Percentiles rank a stretch among this genome's conserved stretches.
Conservation (phyloP, 1,284 basidiomycete genomes). For the Trametes sp. region DNA sequence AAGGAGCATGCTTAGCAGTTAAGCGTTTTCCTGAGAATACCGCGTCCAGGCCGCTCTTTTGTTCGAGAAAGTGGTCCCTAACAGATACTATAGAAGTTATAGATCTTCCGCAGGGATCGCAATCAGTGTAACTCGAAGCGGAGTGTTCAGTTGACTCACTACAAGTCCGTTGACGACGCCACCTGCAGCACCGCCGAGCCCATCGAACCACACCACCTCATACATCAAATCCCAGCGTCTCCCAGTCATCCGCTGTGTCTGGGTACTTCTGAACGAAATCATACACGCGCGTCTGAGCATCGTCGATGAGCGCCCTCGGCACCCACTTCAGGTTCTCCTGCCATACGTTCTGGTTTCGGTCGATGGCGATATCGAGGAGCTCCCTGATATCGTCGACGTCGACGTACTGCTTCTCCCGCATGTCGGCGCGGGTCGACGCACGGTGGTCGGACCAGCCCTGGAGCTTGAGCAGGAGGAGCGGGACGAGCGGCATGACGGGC, state of each 20-base stretch:
- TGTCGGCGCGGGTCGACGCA: constrained; percentile 30
- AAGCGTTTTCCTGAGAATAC: no score
- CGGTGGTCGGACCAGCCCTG: constrained; percentile 46
- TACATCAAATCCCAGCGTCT: constrained; percentile 6
- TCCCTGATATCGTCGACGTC: constrained; percentile 41
- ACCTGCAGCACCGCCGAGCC: neutral
- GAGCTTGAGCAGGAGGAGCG: constrained; percentile 44
- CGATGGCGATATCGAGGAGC: constrained; percentile 34
- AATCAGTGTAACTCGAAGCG: no score
- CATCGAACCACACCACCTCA: neutral
- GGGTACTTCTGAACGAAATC: constrained; percentile 12
- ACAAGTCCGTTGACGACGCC: no score
- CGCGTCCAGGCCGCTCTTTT: no score
- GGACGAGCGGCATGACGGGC: constrained; percentile 42
- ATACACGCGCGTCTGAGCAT: constrained; percentile 11
- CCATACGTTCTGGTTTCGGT: neutral
- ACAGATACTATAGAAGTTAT: no score
- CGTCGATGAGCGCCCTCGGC: constrained; percentile 11
- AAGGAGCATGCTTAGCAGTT: no score
- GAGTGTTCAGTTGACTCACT: no score
- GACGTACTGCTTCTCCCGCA: constrained; percentile 39
- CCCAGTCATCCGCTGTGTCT: constrained; percentile 9
- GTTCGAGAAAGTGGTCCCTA: no score
- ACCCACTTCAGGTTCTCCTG: constrained; percentile 10
- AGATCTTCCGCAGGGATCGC: no score